Evolutionary conservation across 768 basidiomycete species (phyloP).

Genomic region (Rickenella mellea): DNA sequence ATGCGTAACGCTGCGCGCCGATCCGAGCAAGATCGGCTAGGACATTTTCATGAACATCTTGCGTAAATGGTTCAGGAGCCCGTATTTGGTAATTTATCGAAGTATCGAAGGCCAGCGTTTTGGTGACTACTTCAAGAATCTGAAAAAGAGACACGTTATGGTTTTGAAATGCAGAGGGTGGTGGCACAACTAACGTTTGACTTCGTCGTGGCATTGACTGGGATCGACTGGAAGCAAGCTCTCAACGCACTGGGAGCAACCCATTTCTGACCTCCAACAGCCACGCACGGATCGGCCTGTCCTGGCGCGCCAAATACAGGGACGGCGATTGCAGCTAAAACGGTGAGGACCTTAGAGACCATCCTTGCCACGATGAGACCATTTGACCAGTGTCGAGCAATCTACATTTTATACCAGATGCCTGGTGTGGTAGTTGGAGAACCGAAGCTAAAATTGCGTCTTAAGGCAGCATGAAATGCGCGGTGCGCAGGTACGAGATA

Average conservation of each 20-base stretch:
- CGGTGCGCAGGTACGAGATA: no score
- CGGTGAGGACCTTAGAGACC: no score
- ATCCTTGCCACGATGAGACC: no score
- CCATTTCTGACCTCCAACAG: conserved; percentile 47
- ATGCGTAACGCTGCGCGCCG: conserved; percentile 29
- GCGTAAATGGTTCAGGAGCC: conserved; percentile 42
- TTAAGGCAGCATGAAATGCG: no score
- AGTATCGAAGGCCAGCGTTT: conserved; percentile 50
- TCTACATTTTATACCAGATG: no score
- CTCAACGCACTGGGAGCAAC: conserved; percentile 41
- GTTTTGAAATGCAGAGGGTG: not conserved
- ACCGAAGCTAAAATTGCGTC: no score
- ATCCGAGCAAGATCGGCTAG: conserved; percentile 40
- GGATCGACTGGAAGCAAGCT: conserved; percentile 40
- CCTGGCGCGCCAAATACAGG: no score
- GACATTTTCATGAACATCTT: conserved; percentile 50
- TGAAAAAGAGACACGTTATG: conserved; percentile 11
- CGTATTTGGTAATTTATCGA: conserved; percentile 51
- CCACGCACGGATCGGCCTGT: conserved; percentile 42
- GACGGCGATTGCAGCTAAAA: no score
- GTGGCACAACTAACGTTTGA: conserved; percentile 31
- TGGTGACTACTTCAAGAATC: conserved; percentile 50
- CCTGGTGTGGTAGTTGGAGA: no score
- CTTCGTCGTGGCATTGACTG: conserved; percentile 36
- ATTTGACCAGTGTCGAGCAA: no score